phyloP scores from a whole-genome alignment of 805 yeast genomes.

The Saccharomycopsis microspora region DNA sequence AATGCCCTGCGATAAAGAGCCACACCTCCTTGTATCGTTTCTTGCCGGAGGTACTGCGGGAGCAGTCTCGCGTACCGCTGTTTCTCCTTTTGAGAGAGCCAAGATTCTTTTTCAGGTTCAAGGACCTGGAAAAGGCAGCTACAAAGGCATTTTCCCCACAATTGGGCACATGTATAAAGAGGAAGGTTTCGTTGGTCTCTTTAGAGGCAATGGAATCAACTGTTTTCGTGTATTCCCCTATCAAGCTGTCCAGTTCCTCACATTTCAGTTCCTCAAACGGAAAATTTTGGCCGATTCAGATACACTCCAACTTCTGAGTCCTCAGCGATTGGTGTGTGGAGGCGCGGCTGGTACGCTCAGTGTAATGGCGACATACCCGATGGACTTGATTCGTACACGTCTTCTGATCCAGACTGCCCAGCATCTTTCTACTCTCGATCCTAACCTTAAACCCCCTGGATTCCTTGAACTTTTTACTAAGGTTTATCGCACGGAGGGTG shows the following conservation, averaged over 20 bases:
- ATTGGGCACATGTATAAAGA: slow-evolving; percentile 70
- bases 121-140: slow-evolving; percentile 38
- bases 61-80: slow-evolving; percentile 78
- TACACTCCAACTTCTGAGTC: slow-evolving; percentile 31
- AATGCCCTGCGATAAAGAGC: slow-evolving; percentile 15
- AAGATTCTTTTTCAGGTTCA: slow-evolving; percentile 88
- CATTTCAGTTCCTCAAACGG: slow-evolving; percentile 51
- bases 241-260: slow-evolving; percentile 87
- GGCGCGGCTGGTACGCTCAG: slow-evolving; percentile 71
- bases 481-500: slow-evolving; percentile 75
- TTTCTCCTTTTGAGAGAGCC: slow-evolving; percentile 91
- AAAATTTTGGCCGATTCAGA: slow-evolving; percentile 15
- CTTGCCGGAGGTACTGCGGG: slow-evolving; percentile 73
- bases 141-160: slow-evolving; percentile 66
- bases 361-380: slow-evolving; percentile 79
- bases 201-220: slow-evolving; percentile 84
- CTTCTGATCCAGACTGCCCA: slow-evolving; percentile 79
- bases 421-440: slow-evolving; percentile 23
- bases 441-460: slow-evolving; percentile 50
- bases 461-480: slow-evolving; percentile 42
- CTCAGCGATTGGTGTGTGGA: slow-evolving; percentile 64
- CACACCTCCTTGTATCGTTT: slow-evolving; percentile 50
- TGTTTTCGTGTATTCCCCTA: slow-evolving; percentile 89
- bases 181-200: slow-evolving; percentile 86
- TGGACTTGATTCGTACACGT: slow-evolving; percentile 85